Conservation (phyloP, 1,284 basidiomycete species). For the Sporisorium scitamineum region DNA sequence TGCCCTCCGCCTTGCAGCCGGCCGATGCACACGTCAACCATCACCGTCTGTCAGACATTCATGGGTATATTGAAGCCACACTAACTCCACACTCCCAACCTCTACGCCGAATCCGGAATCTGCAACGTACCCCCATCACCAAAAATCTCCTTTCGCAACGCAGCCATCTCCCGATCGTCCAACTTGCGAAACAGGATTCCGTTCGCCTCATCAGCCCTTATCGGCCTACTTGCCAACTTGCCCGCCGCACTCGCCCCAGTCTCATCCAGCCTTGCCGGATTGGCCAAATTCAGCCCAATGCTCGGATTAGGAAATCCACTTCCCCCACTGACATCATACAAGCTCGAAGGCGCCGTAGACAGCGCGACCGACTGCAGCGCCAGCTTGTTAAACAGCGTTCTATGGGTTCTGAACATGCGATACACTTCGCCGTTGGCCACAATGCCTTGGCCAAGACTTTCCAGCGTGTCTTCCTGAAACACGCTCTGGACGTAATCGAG, state of each 20-base stretch:
- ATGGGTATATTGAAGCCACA: slow-evolving; percentile 6
- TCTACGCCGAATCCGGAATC: background rate
- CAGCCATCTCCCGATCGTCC: slow-evolving; percentile 16
- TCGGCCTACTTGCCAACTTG: background rate
- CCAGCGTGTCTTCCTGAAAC: slow-evolving; percentile 37
- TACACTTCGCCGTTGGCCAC: slow-evolving; percentile 51
- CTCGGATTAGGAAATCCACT: slow-evolving; percentile 51
- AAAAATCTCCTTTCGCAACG: slow-evolving; percentile 38
- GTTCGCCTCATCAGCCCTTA: slow-evolving; percentile 30
- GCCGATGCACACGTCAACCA: background rate
- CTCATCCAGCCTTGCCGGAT: background rate
- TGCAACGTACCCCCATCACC: slow-evolving; percentile 9
- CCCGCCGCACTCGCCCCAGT: background rate
- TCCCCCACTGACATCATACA: slow-evolving; percentile 50
- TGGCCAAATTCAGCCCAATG: slow-evolving; percentile 21
- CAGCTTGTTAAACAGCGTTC: slow-evolving; percentile 53
- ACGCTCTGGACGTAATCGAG: slow-evolving; percentile 41
- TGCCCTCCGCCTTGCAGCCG: background rate
- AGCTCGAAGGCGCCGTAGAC: slow-evolving; percentile 40
- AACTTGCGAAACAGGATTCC: slow-evolving; percentile 42
- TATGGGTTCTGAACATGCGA: slow-evolving; percentile 43
- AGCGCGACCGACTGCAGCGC: slow-evolving; percentile 55
- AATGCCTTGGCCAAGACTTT: slow-evolving; percentile 32
- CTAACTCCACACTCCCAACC: background rate
- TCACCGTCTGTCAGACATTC: background rate